Percentiles rank a stretch among this genome's conserved stretches.
These are phyloP conservation scores for Lepiota venenata DNA, from an alignment of 768 basidiomycete species.

Conservation along the genomic window DNA sequence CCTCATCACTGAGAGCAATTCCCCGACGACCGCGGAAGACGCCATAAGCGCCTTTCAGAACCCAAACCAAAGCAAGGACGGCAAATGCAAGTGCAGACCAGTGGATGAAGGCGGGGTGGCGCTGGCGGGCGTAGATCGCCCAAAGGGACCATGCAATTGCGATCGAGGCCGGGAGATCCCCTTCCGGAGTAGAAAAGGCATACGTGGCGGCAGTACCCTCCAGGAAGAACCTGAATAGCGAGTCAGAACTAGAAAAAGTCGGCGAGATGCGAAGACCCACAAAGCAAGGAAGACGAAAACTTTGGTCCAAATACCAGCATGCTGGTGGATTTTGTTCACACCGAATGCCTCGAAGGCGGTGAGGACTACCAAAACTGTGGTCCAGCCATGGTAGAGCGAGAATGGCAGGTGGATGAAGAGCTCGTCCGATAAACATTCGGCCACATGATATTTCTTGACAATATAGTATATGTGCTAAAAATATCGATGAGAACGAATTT, in stretches of 20 bases:
- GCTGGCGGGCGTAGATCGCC: slow-evolving; percentile 84
- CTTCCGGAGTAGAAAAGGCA: slow-evolving; percentile 86
- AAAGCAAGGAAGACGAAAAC: slow-evolving; percentile 92
- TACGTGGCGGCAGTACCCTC: slow-evolving; percentile 92
- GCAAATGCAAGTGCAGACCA: slow-evolving; percentile 87
- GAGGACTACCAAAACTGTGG: slow-evolving; percentile 77
- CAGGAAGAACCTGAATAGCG: slow-evolving; percentile 70
- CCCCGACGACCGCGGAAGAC: slow-evolving; percentile 46
- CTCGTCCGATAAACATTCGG: slow-evolving; percentile 69
- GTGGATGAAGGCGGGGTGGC: slow-evolving; percentile 72
- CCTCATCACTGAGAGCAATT: slow-evolving; percentile 77
- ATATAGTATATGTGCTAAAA: slow-evolving; percentile 88
- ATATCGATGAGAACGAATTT: slow-evolving; percentile 22
- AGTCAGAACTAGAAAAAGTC: slow-evolving; percentile 5
- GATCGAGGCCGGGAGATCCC: slow-evolving; percentile 89
- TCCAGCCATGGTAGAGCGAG: slow-evolving; percentile 94
- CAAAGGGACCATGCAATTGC: slow-evolving; percentile 93
- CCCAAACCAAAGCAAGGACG: slow-evolving; percentile 81
- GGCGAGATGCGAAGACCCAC: slow-evolving; percentile 37
- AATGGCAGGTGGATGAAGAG: slow-evolving; percentile 94
- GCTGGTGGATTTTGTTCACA: slow-evolving; percentile 58
- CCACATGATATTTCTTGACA: slow-evolving; percentile 80
- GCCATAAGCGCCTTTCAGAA: slow-evolving; percentile 72
- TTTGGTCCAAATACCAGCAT: slow-evolving; percentile 87
- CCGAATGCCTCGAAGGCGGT: slow-evolving; percentile 91